Conservation (phyloP, 2,329 filamentous ascomycete genomes). For the Microdochium paspali region DNA sequence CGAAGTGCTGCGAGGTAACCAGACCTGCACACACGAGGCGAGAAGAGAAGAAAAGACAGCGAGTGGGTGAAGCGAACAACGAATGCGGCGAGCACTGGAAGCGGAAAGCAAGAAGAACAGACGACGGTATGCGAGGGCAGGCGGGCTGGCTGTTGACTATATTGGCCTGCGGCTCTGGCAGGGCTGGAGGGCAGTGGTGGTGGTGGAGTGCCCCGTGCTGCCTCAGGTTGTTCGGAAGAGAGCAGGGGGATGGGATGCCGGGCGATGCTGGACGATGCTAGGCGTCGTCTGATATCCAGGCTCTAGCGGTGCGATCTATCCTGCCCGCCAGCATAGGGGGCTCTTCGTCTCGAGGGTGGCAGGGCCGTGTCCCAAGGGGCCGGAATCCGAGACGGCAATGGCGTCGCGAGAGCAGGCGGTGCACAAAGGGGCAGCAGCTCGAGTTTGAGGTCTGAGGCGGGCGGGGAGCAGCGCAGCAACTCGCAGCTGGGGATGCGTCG, state of each 20-base stretch:
- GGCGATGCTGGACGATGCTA: too few relatives aligned
- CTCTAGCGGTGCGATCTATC: conserved; percentile 41
- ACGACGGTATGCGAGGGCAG: conserved; percentile 16
- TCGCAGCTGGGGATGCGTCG: neutral
- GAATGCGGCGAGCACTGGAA: conserved; percentile 22
- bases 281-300: conserved; percentile 36
- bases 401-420: conserved; percentile 15
- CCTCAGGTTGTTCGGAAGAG: conserved; percentile 23
- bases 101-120: conserved; percentile 18
- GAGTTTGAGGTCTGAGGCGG: neutral
- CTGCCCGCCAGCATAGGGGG: conserved; percentile 44
- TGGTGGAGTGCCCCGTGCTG: conserved; percentile 8
- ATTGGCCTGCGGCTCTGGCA: neutral
- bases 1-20: conserved; percentile 32
- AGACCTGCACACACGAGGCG: conserved; percentile 35
- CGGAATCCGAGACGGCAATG: neutral
- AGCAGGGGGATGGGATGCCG: conserved; percentile 1
- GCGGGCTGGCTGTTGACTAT: conserved; percentile 4
- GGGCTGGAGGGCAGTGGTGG: neutral
- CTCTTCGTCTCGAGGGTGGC: conserved; percentile 28
- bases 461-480: neutral
- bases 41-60: conserved; percentile 22
- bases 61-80: conserved; percentile 38
- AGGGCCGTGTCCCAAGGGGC: conserved; percentile 1
- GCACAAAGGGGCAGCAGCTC: neutral